Evolutionary conservation across 2,329 filamentous ascomycete species (phyloP).

Genomic region (Cercospora zeina): DNA sequence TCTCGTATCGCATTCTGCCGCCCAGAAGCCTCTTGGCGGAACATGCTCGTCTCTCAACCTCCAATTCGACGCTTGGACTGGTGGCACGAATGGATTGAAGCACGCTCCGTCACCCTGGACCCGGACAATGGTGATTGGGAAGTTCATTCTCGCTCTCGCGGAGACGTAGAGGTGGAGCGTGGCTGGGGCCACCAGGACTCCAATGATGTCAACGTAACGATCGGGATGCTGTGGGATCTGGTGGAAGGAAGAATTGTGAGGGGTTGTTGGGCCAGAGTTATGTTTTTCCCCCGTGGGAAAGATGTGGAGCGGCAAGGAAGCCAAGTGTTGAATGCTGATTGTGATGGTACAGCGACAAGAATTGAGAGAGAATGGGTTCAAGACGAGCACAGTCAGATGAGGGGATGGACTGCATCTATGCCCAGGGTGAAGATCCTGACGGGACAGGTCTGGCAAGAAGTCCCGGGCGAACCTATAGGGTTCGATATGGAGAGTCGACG

Average conservation of each 20-base stretch:
- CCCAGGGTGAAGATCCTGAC: constrained; percentile 9
- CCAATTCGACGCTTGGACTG: constrained; percentile 19
- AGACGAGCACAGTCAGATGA: not conserved
- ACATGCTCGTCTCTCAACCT: constrained; percentile 24
- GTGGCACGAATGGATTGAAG: constrained; percentile 23
- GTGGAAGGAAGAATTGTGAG: not conserved
- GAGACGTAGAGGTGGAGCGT: not conserved
- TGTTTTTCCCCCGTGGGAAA: constrained; percentile 2
- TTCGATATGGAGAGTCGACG: constrained; percentile 1
- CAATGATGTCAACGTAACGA: not conserved
- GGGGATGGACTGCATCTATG: not conserved
- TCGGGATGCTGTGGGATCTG: constrained; percentile 8
- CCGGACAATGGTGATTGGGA: not conserved
- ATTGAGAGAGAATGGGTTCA: not conserved
- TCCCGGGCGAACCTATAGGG: not conserved
- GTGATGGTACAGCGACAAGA: not conserved
- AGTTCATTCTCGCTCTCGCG: not conserved
- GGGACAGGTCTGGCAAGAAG: not conserved
- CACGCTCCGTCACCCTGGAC: not conserved
- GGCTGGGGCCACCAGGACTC: constrained; percentile 11
- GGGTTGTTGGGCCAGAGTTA: constrained; percentile 4
- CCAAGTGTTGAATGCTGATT: not conserved
- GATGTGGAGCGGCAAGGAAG: not conserved
- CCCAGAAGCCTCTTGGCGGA: constrained; percentile 22
- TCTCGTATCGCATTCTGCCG: constrained; percentile 20